Evolutionary conservation across 2,329 filamentous ascomycete genomes (phyloP).

Genomic region (Celoporthe dispersa): DNA sequence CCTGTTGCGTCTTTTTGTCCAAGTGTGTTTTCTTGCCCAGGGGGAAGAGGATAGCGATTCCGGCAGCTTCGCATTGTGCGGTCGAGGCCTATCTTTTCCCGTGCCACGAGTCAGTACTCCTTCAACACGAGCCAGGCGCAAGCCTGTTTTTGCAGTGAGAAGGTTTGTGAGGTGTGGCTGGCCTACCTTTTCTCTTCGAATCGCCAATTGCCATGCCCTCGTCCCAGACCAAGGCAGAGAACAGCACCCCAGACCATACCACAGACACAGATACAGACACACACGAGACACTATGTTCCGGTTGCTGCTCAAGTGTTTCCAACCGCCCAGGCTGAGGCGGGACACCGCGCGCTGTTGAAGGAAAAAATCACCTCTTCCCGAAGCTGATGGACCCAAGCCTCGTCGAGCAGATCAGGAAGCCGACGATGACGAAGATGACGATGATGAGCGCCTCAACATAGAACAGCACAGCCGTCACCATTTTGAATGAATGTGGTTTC

Average conservation of each 20-base stretch:
- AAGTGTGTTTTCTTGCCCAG: background rate
- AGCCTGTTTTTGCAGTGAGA: background rate
- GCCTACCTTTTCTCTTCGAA: background rate
- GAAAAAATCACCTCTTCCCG: conserved; percentile 16
- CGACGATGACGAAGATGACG: conserved; percentile 14
- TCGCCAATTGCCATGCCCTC: background rate
- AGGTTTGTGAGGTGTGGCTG: background rate
- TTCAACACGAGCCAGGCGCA: background rate
- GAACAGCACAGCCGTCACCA: conserved; percentile 23
- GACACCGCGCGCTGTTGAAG: background rate
- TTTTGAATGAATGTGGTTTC: conserved; percentile 13
- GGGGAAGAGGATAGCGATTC: background rate
- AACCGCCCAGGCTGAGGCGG: background rate
- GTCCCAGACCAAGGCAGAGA: background rate
- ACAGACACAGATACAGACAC: no score
- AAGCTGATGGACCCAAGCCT: conserved; percentile 23
- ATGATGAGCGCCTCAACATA: conserved; percentile 21
- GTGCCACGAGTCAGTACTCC: background rate
- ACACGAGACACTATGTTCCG: background rate
- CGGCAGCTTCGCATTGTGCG: background rate
- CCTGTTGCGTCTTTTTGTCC: background rate
- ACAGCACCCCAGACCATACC: background rate
- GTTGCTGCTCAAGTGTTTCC: background rate
- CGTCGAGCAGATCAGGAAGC: conserved; percentile 17
- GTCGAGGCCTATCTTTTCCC: background rate